Conservation (phyloP, 2,329 filamentous ascomycete genomes). For the Xylariales sp. region DNA sequence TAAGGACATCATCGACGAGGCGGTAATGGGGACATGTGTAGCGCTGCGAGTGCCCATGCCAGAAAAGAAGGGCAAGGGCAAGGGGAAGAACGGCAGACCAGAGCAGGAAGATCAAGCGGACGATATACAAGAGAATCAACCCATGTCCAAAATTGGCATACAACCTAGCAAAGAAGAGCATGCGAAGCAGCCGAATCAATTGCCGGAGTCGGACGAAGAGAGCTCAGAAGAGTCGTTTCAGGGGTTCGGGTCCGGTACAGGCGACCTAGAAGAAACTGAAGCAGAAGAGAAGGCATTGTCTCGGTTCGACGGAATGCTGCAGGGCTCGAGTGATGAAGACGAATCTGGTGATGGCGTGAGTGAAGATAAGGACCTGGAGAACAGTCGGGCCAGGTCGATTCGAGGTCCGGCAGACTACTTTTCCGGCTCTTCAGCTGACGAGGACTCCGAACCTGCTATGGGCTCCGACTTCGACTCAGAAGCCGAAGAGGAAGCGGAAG, state of each 20-base stretch:
- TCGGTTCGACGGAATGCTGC: slow-evolving; percentile 43
- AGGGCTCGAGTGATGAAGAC: slow-evolving; percentile 35
- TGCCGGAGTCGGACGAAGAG: slow-evolving; percentile 9
- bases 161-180: slow-evolving; percentile 16
- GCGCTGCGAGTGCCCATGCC: slow-evolving; percentile 44
- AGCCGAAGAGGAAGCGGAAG: slow-evolving; percentile 18
- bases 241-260: slow-evolving; percentile 5
- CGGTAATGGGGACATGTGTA: slow-evolving; percentile 44
- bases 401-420: slow-evolving; percentile 12
- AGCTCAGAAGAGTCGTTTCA: slow-evolving; percentile 22
- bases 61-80: slow-evolving; percentile 33
- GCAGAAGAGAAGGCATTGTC: slow-evolving; percentile 32
- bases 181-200: background rate
- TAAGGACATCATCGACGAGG: slow-evolving; percentile 43
- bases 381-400: slow-evolving; percentile 20
- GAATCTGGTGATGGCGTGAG: slow-evolving; percentile 29
- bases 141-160: slow-evolving; percentile 15
- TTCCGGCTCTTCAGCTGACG: slow-evolving; percentile 10
- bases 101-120: slow-evolving; percentile 16
- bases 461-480: slow-evolving; percentile 7
- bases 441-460: slow-evolving; percentile 14
- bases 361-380: slow-evolving; percentile 22
- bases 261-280: slow-evolving; percentile 8
- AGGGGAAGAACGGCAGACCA: slow-evolving; percentile 25
- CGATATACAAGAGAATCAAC: slow-evolving; percentile 22